Evolutionary conservation across 345 rosid species (phyloP), one percentile per base, ranked within the genome.

Genomic region (Pugionium cornutum): DNA sequence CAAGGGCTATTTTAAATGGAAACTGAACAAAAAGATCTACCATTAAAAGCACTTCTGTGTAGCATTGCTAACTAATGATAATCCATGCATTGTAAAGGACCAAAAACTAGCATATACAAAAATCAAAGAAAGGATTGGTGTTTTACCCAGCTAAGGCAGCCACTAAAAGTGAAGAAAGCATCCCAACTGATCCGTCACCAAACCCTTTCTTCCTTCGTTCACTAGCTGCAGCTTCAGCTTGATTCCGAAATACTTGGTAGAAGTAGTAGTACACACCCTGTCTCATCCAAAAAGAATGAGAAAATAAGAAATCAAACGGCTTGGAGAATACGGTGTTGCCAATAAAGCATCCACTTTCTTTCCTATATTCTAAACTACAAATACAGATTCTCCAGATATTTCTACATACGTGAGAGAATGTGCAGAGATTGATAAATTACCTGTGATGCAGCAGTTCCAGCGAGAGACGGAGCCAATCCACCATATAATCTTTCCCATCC

Each of bases 201-300:
- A 87, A 51, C 43, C 97, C 99, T 54, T 69, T 79, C 79, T 70
- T 82, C 70, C 54, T 84, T 36, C 32, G 77, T 53, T 73, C 80
- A 62, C 80, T 78, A 33, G 97, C 97, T 39, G 78, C 68, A 65
- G 81, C 76, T 83, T 85, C 96, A 65, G 87, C 97, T 79, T 75
- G 90, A 79, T 73, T 86, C 91, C 97, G 87, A 79, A 95, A 91
- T 80, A 95, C 87, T 95, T 95, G 96, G 87, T 91, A 95, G 86
- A 95, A 91, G 87, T 89, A 95, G 76, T 91, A 95, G 76, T 91
- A 95, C 80, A 95, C 99, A 79, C 97, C 99, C 99, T 91, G 88
- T 78, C 75, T 57, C 83, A 89, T 66, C 18, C 73, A 75, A 82
- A 83, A 75, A 33, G 26, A 29, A 66, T 6, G 50, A 71, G 50